These are phyloP conservation scores for Aspergillus bridgeri DNA, from an alignment of 495 filamentous ascomycete species.

Conservation along the genomic window DNA sequence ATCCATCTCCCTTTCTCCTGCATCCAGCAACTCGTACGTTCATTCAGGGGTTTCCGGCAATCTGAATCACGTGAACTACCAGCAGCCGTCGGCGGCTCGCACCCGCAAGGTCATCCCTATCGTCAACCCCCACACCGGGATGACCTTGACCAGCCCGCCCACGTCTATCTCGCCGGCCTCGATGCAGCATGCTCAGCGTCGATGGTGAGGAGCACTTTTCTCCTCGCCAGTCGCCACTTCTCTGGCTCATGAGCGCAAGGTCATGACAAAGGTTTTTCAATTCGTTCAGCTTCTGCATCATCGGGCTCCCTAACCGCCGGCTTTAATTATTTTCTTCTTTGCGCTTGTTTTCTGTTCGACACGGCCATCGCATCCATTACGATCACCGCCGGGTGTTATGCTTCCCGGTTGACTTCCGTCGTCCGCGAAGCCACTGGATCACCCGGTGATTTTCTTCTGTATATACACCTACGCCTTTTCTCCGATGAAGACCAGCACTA, in stretches of 20 bases:
- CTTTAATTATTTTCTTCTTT: conserved; percentile 39
- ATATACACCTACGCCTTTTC: conserved; percentile 38
- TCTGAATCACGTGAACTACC: conserved; percentile 65
- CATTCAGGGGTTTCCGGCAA: conserved; percentile 52
- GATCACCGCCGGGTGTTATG: conserved; percentile 17
- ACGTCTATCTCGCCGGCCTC: conserved; percentile 82
- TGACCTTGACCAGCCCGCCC: conserved; percentile 85
- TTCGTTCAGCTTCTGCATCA: conserved; percentile 42
- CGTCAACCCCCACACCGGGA: conserved; percentile 90
- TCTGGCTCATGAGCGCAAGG: conserved; percentile 25
- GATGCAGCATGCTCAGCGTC: conserved; percentile 70
- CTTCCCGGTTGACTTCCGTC: not conserved
- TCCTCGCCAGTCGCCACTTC: conserved; percentile 27
- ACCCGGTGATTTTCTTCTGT: conserved; percentile 25
- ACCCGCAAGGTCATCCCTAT: conserved; percentile 96
- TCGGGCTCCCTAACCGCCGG: conserved; percentile 42
- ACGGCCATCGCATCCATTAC: conserved; percentile 24
- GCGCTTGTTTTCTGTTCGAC: conserved; percentile 34
- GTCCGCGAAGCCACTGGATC: not conserved
- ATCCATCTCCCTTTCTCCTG: conserved; percentile 75
- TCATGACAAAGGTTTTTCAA: conserved; percentile 33
- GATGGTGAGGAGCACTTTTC: conserved; percentile 50
- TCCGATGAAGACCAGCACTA: conserved; percentile 38
- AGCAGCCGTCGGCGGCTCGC: conserved; percentile 83
- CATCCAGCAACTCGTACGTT: conserved; percentile 61